Conservation (phyloP, 1,139 yeast species). For the Diutina mesorugosa region DNA sequence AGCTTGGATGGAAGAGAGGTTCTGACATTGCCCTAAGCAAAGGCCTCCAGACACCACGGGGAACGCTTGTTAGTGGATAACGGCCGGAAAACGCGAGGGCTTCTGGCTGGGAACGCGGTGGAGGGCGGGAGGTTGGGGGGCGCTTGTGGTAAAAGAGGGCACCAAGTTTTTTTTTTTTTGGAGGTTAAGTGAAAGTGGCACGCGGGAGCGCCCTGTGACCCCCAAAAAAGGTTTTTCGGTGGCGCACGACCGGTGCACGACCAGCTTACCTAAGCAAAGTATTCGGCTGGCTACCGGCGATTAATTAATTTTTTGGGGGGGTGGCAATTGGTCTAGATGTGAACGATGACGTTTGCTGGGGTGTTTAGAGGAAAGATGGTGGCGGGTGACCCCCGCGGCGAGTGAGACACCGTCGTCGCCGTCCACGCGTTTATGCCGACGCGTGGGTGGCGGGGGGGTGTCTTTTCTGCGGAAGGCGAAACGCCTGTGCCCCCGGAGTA, state of each 20-base stretch:
- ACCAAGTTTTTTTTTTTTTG: not conserved
- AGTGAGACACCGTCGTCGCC: no score
- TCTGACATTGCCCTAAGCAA: not conserved
- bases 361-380: no score
- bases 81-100: not conserved
- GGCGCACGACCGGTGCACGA: not conserved
- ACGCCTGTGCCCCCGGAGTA: not conserved
- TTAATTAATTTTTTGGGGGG: not conserved
- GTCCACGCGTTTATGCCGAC: not conserved
- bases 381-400: no score
- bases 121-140: not conserved
- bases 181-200: not conserved
- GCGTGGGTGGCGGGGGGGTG: not conserved
- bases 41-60: not conserved
- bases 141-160: not conserved
- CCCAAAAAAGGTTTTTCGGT: not conserved
- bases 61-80: not conserved
- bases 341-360: no score
- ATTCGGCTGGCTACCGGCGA: not conserved
- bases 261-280: not conserved
- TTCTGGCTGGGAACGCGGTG: not conserved
- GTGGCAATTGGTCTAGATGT: no score
- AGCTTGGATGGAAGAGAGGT: constrained; percentile 1
- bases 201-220: not conserved
- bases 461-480: not conserved